Percentiles rank a stretch among this genome's conserved stretches.
phyloP scores from a whole-genome alignment of 345 rosid genomes.

The Eutrema yunnanense region DNA sequence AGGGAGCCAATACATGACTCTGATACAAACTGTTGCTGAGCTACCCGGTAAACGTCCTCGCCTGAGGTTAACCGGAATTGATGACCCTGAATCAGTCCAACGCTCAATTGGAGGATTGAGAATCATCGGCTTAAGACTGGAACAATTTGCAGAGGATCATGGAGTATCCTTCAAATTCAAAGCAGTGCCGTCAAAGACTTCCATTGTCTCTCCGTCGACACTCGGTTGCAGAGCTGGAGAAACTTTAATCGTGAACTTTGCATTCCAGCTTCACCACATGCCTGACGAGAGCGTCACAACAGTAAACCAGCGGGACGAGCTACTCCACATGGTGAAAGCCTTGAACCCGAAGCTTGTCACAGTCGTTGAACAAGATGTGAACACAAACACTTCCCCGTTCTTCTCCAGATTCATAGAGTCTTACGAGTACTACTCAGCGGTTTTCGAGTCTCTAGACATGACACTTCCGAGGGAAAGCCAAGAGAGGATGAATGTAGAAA shows the following conservation, averaged over 20 bases:
- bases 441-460: slow-evolving; percentile 85
- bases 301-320: slow-evolving; percentile 81
- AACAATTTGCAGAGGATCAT: slow-evolving; percentile 56
- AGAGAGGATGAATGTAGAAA: slow-evolving; percentile 94
- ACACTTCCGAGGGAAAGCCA: slow-evolving; percentile 89
- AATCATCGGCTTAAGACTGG: slow-evolving; percentile 80
- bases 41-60: slow-evolving; percentile 44
- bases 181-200: slow-evolving; percentile 67
- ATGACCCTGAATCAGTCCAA: slow-evolving; percentile 96
- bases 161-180: slow-evolving; percentile 65
- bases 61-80: slow-evolving; percentile 82
- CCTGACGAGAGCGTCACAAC: slow-evolving; percentile 98
- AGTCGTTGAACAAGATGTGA: slow-evolving; percentile 88
- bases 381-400: slow-evolving; percentile 91
- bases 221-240: slow-evolving; percentile 60
- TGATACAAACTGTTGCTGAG: slow-evolving; percentile 63
- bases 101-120: slow-evolving; percentile 69
- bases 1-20: slow-evolving; percentile 87
- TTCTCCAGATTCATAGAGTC: slow-evolving; percentile 74
- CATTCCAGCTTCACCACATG: slow-evolving; percentile 99
- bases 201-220: slow-evolving; percentile 64
- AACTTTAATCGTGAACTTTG: slow-evolving; percentile 78
- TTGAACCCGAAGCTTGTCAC: slow-evolving; percentile 88
- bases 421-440: slow-evolving; percentile 81
- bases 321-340: slow-evolving; percentile 85